Evolutionary conservation across 495 filamentous ascomycete species (phyloP).

Genomic region (Aspergillus asperescens): DNA sequence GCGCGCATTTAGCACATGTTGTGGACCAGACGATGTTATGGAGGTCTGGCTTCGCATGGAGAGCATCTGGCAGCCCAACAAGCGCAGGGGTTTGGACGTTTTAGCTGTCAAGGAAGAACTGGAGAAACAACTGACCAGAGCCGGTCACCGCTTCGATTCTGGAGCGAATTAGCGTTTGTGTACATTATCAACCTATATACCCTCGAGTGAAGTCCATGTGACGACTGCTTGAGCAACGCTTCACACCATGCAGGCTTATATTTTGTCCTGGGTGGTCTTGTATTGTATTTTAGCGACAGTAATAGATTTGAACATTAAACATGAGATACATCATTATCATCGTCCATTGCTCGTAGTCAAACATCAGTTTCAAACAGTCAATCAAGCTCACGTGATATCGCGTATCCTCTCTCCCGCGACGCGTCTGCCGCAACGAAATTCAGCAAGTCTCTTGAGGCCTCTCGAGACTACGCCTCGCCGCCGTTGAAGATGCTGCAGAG

Average conservation of each 20-base stretch:
- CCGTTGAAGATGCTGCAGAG: constrained; percentile 18
- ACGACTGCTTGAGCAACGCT: no score
- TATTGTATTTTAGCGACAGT: constrained; percentile 10
- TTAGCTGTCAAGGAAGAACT: constrained; percentile 37
- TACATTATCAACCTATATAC: constrained; percentile 36
- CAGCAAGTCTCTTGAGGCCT: not conserved
- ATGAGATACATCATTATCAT: not conserved
- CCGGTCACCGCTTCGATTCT: not conserved
- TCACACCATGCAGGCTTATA: not conserved
- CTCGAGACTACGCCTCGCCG: not conserved
- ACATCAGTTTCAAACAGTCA: no score
- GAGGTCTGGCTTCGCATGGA: constrained; percentile 42
- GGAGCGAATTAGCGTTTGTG: constrained; percentile 13
- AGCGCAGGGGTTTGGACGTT: constrained; percentile 36
- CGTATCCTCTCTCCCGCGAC: constrained; percentile 7
- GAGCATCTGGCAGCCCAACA: constrained; percentile 36
- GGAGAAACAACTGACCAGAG: constrained; percentile 29
- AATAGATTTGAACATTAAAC: constrained; percentile 7
- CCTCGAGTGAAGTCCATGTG: no score
- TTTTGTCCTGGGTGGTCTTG: not conserved
- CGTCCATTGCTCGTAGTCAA: not conserved
- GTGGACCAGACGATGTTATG: constrained; percentile 32
- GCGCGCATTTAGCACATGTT: constrained; percentile 41
- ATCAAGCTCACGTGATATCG: constrained; percentile 20
- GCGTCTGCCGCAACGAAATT: not conserved